Evolutionary conservation across 1,284 basidiomycete species (phyloP).

Genomic region (Cryptococcus wingfieldii): DNA sequence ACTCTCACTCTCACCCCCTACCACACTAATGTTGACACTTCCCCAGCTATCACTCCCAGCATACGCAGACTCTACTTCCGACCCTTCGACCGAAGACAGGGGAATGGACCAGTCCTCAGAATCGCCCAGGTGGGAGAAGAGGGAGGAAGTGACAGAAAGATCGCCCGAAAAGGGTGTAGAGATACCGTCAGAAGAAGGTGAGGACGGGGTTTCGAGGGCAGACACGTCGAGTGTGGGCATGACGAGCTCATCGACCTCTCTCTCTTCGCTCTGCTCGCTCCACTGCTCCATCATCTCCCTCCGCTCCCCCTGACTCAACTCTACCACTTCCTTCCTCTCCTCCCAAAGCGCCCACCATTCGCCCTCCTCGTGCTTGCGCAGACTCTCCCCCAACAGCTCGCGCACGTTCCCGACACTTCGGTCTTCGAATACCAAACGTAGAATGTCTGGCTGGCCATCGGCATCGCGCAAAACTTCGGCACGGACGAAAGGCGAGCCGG

Average conservation of each 20-base stretch:
- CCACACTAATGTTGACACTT: background rate
- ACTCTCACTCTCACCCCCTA: background rate
- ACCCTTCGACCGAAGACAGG: slow-evolving; percentile 23
- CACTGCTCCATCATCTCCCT: slow-evolving; percentile 22
- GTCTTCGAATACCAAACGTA: slow-evolving; percentile 29
- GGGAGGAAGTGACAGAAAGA: slow-evolving; percentile 4
- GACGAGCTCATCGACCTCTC: slow-evolving; percentile 15
- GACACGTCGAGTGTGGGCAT: slow-evolving; percentile 33
- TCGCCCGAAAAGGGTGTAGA: background rate
- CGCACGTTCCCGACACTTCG: slow-evolving; percentile 28
- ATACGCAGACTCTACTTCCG: slow-evolving; percentile 29
- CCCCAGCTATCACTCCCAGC: slow-evolving; percentile 5
- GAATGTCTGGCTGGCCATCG: slow-evolving; percentile 29
- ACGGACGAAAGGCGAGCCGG: slow-evolving; percentile 2
- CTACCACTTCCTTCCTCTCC: slow-evolving; percentile 5
- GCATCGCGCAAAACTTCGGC: slow-evolving; percentile 17
- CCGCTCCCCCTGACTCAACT: slow-evolving; percentile 17
- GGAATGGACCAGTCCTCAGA: slow-evolving; percentile 18
- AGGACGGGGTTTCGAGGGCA: background rate
- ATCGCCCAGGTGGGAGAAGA: slow-evolving; percentile 7
- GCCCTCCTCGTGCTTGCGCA: slow-evolving; percentile 19
- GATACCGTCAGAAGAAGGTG: slow-evolving; percentile 5
- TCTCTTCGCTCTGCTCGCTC: slow-evolving; percentile 5
- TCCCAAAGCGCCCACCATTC: slow-evolving; percentile 27
- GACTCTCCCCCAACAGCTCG: slow-evolving; percentile 28